These are phyloP conservation scores for Candida pini DNA, from an alignment of 805 yeast species.

Conservation along the genomic window DNA sequence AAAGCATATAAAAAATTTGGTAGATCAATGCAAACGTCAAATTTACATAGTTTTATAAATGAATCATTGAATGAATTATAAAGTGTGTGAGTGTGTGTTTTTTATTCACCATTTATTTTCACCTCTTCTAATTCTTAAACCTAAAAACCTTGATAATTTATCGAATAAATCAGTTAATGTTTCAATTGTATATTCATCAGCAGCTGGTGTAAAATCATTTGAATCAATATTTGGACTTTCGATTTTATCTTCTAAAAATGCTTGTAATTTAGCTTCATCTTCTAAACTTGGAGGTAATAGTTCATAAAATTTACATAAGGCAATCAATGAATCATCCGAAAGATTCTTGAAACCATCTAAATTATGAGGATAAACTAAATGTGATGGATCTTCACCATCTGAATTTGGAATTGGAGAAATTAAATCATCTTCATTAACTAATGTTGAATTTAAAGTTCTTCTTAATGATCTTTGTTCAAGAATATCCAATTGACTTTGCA, in stretches of 20 bases:
- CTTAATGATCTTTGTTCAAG: conserved; percentile 73
- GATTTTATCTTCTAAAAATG: conserved; percentile 46
- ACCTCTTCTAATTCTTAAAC: conserved; percentile 48
- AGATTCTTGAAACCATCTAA: conserved; percentile 46
- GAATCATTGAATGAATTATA: conserved; percentile 41
- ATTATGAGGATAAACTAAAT: conserved; percentile 51
- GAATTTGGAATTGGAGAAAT: conserved; percentile 70
- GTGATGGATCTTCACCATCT: conserved; percentile 68
- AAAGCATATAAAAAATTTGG: conserved; percentile 62
- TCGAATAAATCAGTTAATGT: conserved; percentile 52
- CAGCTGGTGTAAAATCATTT: conserved; percentile 21
- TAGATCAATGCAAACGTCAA: conserved; percentile 81
- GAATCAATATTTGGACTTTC: conserved; percentile 32
- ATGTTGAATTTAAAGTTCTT: conserved; percentile 60
- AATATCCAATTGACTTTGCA: conserved; percentile 79
- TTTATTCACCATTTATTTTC: conserved; percentile 40
- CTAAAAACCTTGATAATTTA: conserved; percentile 64
- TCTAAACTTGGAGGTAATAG: conserved; percentile 58
- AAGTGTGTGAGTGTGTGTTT: conserved; percentile 4
- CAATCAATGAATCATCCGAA: conserved; percentile 39
- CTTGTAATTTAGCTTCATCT: conserved; percentile 47
- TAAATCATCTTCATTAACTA: conserved; percentile 33
- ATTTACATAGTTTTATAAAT: conserved; percentile 65
- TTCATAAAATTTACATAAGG: conserved; percentile 69
- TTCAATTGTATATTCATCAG: conserved; percentile 36